Base-by-base conservation (phyloP, 805 yeast genomes). In the Ogataea paradorogensis region DNA sequence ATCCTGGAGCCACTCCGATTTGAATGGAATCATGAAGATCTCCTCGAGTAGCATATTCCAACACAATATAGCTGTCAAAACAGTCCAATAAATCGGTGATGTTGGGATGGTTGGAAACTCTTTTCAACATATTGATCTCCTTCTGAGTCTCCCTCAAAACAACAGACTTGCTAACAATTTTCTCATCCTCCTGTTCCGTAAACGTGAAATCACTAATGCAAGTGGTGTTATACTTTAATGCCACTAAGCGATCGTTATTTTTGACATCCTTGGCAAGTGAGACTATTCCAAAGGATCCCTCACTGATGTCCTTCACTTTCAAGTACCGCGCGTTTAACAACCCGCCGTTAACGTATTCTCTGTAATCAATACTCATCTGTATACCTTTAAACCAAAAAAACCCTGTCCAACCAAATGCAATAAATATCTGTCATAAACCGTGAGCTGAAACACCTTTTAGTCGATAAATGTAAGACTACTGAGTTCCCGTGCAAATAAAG, bases 271-370 rank as follows among this genome's bases (percentile, higher is more conserved):
- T 80, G 8, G 96, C 97, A 18, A 91, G 71, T 2, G 95, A 80
- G 7, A 91, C 98, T 33, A 84, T 75, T 35, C 98, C 98, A 62
- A 87, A 91, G 0, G 97, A 87, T 22, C 98, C 98, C 61, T 87
- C 90, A 56, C 90, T 86, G 43, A 91, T 76, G 56, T 81, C 86
- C 42, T 77, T 79, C 15, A 88, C 70, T 51, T 82, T 82, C 42
- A 69, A 66, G 65, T 88, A 91, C 40, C 84, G 69, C 39, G 70
- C 70, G 44, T 80, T 73, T 41, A 87, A 67, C 31, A 84, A 68
- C 14, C 54, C 61, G n/a, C 68, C 69, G 14, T 56, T 46, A 14
- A 55, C 49, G 38, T 62, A 64, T 20, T 47, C 37, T 23, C 52
- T 47, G 46, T 62, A 63, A 30, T 54, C 56, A 20, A 53, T 30